Conservation (phyloP, 169 alveolate genomes). For the Theileria parva region DNA sequence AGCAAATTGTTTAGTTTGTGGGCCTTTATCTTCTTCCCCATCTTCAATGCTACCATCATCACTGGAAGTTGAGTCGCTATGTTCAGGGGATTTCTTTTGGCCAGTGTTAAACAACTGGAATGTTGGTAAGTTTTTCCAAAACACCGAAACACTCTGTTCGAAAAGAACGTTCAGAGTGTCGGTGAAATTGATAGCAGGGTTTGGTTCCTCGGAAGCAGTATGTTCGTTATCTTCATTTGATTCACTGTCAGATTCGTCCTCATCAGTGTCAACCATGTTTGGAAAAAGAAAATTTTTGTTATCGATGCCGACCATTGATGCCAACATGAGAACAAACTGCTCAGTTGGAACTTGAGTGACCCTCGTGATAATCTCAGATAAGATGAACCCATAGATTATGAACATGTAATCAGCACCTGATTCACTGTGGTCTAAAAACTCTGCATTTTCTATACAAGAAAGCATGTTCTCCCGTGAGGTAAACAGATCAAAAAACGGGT, state of each 20-base stretch:
- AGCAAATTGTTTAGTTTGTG: not conserved
- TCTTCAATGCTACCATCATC: not conserved
- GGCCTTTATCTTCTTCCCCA: not conserved
- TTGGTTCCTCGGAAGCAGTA: not conserved
- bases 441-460: conserved; percentile 26
- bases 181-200: not conserved
- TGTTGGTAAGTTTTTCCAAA: not conserved
- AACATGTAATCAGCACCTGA: conserved; percentile 30
- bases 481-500: conserved; percentile 33
- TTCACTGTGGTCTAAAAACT: conserved; percentile 15
- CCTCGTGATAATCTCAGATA: conserved; percentile 56
- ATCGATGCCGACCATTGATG: conserved; percentile 30
- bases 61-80: not conserved
- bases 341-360: conserved; percentile 43
- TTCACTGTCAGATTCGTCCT: not conserved
- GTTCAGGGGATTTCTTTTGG: not conserved
- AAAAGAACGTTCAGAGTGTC: conserved; percentile 7
- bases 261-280: not conserved
- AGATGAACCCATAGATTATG: conserved; percentile 52
- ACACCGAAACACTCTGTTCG: conserved; percentile 16
- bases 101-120: not conserved
- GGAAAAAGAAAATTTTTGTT: conserved; percentile 44
- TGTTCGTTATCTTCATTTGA: not conserved
- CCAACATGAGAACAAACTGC: conserved; percentile 39
- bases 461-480: conserved; percentile 29